A percentile compares a stretch with the other conserved stretches of the same genome.
Conservation (phyloP, 345 rosid genomes). For the Salix arbutifolia region DNA sequence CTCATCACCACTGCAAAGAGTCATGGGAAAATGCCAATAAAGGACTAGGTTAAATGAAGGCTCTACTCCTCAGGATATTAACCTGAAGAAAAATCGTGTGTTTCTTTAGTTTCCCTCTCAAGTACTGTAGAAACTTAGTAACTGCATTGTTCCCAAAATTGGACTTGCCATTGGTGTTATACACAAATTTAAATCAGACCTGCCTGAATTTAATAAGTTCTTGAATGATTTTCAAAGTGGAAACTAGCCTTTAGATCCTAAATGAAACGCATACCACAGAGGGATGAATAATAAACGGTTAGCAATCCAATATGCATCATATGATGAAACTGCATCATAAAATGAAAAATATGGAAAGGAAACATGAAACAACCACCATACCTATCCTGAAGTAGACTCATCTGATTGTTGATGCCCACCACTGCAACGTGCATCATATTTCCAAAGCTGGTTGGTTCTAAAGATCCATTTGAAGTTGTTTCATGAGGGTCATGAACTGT, state of each 20-base stretch:
- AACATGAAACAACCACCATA: conserved; percentile 19
- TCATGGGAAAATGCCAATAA: conserved; percentile 18
- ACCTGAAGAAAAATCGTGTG: not conserved
- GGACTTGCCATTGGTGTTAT: not conserved
- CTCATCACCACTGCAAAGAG: conserved; percentile 85
- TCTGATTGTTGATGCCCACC: conserved; percentile 94
- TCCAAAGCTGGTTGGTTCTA: conserved; percentile 49
- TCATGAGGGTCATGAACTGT: conserved; percentile 55
- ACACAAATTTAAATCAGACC: not conserved
- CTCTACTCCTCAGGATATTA: not conserved
- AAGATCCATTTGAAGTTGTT: conserved; percentile 35
- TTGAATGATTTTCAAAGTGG: not conserved
- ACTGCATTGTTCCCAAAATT: not conserved
- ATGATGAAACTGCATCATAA: not conserved
- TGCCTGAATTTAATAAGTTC: not conserved
- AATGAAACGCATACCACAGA: not conserved
- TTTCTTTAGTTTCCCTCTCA: not conserved
- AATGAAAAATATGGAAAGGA: not conserved
- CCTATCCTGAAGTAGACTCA: conserved; percentile 99
- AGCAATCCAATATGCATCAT: not conserved
- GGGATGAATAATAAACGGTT: not conserved
- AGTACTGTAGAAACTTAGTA: not conserved
- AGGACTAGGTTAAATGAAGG: not conserved
- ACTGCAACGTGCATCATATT: conserved; percentile 97
- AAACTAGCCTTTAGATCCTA: not conserved